phyloP scores from a whole-genome alignment of 768 basidiomycete species.

The Russula lepida region DNA sequence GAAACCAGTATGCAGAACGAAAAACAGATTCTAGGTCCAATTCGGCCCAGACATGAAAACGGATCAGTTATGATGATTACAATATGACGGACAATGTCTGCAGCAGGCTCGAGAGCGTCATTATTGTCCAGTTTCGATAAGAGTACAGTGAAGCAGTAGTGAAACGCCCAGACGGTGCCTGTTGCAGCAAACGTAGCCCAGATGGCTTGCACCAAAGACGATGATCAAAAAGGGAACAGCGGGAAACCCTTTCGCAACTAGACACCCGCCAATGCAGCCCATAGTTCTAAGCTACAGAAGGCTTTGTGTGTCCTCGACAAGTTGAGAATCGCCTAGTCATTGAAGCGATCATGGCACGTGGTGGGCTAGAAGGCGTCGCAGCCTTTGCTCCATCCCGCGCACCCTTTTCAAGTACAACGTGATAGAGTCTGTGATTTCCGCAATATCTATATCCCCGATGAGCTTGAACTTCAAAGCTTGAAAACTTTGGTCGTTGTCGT shows the following conservation, averaged over 20 bases:
- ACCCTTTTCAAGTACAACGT: slow-evolving; percentile 13
- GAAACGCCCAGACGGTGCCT: neutral
- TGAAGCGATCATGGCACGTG: slow-evolving; percentile 1
- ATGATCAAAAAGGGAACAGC: neutral
- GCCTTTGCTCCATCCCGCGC: neutral
- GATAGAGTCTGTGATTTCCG: slow-evolving; percentile 8
- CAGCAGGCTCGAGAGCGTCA: neutral
- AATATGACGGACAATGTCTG: neutral
- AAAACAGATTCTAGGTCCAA: neutral
- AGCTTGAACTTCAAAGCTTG: slow-evolving; percentile 6
- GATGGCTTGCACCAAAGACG: neutral
- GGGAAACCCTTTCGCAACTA: neutral
- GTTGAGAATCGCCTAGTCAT: neutral
- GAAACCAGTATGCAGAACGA: neutral
- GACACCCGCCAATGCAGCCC: neutral
- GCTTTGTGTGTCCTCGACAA: neutral
- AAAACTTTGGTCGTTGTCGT: neutral
- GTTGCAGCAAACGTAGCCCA: neutral
- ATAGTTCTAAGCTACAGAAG: too few species aligned
- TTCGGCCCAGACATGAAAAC: neutral
- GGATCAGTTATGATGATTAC: neutral
- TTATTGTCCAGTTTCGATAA: neutral
- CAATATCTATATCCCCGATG: slow-evolving; percentile 1
- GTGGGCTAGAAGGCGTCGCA: neutral
- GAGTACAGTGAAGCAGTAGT: neutral